Evolutionary conservation across 768 basidiomycete species (phyloP).

Genomic region (Tephrocybe sp.): DNA sequence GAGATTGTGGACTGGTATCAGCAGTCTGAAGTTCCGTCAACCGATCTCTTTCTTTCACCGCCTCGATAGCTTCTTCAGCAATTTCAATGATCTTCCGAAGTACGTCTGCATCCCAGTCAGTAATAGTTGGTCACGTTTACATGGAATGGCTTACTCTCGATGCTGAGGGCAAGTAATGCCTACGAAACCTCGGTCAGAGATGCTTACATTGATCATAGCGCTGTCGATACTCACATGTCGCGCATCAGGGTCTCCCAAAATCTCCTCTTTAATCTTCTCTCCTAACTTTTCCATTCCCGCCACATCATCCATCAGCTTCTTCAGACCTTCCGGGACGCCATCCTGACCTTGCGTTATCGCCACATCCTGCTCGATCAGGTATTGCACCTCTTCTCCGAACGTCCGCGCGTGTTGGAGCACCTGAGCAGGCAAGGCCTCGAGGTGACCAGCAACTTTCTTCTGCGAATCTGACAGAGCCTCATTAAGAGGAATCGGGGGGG

Average conservation of each 20-base stretch:
- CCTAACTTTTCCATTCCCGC: slow-evolving; percentile 30
- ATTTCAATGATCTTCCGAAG: slow-evolving; percentile 16
- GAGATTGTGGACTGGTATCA: slow-evolving; percentile 1
- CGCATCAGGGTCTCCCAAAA: slow-evolving; percentile 31
- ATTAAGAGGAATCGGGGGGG: slow-evolving; percentile 3
- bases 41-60: slow-evolving; percentile 14
- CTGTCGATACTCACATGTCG: slow-evolving; percentile 25
- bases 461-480: slow-evolving; percentile 18
- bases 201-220: neutral
- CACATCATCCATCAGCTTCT: slow-evolving; percentile 32
- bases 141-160: slow-evolving; percentile 18
- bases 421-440: slow-evolving; percentile 32
- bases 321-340: slow-evolving; percentile 28
- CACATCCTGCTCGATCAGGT: slow-evolving; percentile 25
- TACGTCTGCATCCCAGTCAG: slow-evolving; percentile 11
- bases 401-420: slow-evolving; percentile 28
- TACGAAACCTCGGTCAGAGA: slow-evolving; percentile 11
- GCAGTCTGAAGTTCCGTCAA: slow-evolving; percentile 7
- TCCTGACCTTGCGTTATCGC: slow-evolving; percentile 12
- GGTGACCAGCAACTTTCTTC: slow-evolving; percentile 20
- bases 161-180: slow-evolving; percentile 33
- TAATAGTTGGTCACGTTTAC: neutral
- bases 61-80: slow-evolving; percentile 17
- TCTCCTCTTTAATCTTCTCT: slow-evolving; percentile 30
- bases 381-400: slow-evolving; percentile 33